Percentiles rank a stretch among this genome's conserved stretches.
Evolutionary conservation across 2,329 filamentous ascomycete genomes (phyloP).

Genomic region (Aspergillus japonicus): DNA sequence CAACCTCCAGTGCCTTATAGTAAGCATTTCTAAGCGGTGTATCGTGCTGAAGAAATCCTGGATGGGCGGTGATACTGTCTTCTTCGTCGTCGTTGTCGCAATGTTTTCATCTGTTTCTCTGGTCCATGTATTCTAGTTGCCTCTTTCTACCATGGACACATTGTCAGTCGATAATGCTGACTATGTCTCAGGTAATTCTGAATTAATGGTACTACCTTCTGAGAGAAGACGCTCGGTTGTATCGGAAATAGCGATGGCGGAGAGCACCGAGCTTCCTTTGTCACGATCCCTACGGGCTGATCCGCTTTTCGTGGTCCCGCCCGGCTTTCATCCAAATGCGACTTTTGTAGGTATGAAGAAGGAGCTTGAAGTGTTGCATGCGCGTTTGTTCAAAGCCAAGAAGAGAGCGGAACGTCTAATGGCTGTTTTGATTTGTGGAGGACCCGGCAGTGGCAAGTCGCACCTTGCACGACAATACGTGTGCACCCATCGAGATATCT

Average conservation of each 20-base stretch:
- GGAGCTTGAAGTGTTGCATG: constrained; percentile 59
- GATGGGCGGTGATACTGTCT: neutral
- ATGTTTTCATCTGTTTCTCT: neutral
- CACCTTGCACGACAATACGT: constrained; percentile 68
- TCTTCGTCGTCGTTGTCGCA: neutral
- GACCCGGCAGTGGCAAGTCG: constrained; percentile 67
- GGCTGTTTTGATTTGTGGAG: constrained; percentile 63
- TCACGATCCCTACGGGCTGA: constrained; percentile 26
- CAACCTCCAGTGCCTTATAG: constrained; percentile 9
- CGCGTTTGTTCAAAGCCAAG: constrained; percentile 58
- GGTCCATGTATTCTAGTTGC: constrained; percentile 19
- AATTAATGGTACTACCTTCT: constrained; percentile 19
- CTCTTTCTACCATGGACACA: constrained; percentile 11
- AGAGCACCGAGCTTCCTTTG: constrained; percentile 23
- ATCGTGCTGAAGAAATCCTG: neutral
- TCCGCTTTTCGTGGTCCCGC: constrained; percentile 49
- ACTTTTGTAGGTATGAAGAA: constrained; percentile 61
- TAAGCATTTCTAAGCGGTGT: constrained; percentile 14
- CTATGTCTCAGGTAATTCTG: constrained; percentile 32
- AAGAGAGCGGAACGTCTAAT: constrained; percentile 59
- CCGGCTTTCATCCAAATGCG: constrained; percentile 62
- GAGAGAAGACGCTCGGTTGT: constrained; percentile 28
- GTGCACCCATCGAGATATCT: constrained; percentile 58
- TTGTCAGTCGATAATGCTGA: constrained; percentile 34
- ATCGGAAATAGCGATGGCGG: constrained; percentile 24